Evolutionary conservation across 148 eudicot genomes (phyloP).

Genomic region (Drosera capensis): DNA sequence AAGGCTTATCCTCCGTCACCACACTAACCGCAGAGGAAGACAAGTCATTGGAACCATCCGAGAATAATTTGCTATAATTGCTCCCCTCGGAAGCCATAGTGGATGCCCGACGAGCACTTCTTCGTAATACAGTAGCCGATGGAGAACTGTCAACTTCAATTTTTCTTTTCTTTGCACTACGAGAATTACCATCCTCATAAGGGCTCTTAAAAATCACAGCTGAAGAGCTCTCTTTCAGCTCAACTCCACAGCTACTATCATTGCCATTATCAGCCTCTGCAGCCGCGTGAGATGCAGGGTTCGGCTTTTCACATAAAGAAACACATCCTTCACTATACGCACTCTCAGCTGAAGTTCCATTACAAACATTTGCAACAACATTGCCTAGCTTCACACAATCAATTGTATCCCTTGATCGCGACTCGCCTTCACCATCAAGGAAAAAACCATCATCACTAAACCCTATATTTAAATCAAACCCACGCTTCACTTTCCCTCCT

Average conservation of each 20-base stretch:
- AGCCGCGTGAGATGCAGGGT: not conserved
- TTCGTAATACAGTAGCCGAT: slow-evolving; percentile 44
- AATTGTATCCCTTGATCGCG: slow-evolving; percentile 6
- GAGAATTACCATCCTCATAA: slow-evolving; percentile 10
- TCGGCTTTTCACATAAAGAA: too few species aligned
- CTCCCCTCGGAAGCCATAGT: slow-evolving; percentile 14
- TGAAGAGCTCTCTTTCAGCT: not conserved
- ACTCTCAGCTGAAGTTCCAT: too few species aligned
- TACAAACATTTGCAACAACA: slow-evolving; percentile 6
- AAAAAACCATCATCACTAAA: slow-evolving; percentile 21
- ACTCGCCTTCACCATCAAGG: slow-evolving; percentile 13
- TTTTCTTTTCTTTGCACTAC: slow-evolving; percentile 39
- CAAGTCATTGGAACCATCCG: slow-evolving; percentile 17
- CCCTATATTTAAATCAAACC: slow-evolving; percentile 69
- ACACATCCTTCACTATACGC: too few species aligned
- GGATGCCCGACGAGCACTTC: slow-evolving; percentile 73
- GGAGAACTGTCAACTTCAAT: slow-evolving; percentile 16
- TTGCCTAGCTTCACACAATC: not conserved
- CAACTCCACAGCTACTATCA: too few species aligned
- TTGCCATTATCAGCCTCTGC: not conserved
- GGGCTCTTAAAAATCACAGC: not conserved
- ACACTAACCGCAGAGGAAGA: slow-evolving; percentile 27
- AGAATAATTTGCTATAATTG: slow-evolving; percentile 11
- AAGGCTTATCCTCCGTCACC: slow-evolving; percentile 27
- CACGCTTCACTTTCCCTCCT: slow-evolving; percentile 20